Evolutionary conservation across 2,329 filamentous ascomycete genomes (phyloP).

Genomic region (Pseudocercospora cruenta): DNA sequence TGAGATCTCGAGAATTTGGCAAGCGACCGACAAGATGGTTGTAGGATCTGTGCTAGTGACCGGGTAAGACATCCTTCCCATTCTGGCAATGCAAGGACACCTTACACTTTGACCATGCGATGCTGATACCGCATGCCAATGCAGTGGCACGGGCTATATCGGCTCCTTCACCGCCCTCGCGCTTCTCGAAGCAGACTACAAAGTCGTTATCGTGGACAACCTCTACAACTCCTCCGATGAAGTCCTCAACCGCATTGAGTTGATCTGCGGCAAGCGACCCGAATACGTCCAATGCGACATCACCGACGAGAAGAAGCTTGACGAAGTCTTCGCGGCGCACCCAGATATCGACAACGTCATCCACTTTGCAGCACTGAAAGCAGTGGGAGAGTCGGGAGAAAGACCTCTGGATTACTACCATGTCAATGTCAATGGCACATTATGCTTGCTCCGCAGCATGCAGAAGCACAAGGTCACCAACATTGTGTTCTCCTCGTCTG

Average conservation of each 20-base stretch:
- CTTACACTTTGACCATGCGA: neutral
- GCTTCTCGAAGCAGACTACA: constrained; percentile 90
- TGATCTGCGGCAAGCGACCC: constrained; percentile 86
- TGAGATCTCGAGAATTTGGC: neutral
- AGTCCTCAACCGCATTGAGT: constrained; percentile 90
- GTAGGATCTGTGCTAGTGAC: constrained; percentile 33
- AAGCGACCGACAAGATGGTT: constrained; percentile 22
- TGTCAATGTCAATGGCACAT: constrained; percentile 92
- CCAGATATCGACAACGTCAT: constrained; percentile 97
- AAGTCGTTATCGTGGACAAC: constrained; percentile 95
- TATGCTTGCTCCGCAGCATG: constrained; percentile 86
- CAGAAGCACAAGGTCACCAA: constrained; percentile 86
- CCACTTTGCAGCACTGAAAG: constrained; percentile 98
- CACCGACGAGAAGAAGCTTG: constrained; percentile 79
- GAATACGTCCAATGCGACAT: constrained; percentile 85
- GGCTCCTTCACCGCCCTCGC: constrained; percentile 94
- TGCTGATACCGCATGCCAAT: constrained; percentile 22
- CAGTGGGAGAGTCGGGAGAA: constrained; percentile 91
- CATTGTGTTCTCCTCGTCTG: constrained; percentile 98
- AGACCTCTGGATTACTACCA: constrained; percentile 97
- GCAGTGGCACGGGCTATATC: constrained; percentile 96
- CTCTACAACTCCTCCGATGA: constrained; percentile 96
- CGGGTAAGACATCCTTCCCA: constrained; percentile 21
- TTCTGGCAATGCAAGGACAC: constrained; percentile 8
- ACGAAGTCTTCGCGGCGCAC: constrained; percentile 85